Percentiles rank a stretch among this genome's conserved stretches.
These are phyloP conservation scores for Graphiopsis chlorocephala DNA, from an alignment of 2,329 filamentous ascomycete species.

Conservation along the genomic window DNA sequence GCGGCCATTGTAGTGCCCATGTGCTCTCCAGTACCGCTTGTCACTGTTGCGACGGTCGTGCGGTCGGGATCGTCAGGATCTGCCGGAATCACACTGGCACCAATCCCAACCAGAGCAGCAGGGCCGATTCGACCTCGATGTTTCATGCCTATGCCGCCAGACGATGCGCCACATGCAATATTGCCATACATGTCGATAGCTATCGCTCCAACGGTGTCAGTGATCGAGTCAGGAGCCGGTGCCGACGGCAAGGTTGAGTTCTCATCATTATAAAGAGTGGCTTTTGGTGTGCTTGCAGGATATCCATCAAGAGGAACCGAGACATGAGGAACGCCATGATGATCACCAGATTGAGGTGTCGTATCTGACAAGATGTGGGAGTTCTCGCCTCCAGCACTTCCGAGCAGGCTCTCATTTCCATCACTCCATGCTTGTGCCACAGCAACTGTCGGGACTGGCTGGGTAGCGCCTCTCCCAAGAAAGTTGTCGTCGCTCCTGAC, in stretches of 20 bases:
- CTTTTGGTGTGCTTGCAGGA: background rate
- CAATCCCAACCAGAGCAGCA: conserved; percentile 87
- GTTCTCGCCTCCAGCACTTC: background rate
- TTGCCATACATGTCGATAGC: conserved; percentile 81
- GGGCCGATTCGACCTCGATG: conserved; percentile 87
- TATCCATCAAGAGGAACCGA: background rate
- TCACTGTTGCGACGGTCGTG: conserved; percentile 75
- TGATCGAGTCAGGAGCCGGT: conserved; percentile 60
- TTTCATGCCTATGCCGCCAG: conserved; percentile 98
- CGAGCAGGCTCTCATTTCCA: background rate
- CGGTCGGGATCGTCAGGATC: conserved; percentile 67
- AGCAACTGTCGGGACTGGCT: background rate
- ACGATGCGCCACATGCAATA: conserved; percentile 93
- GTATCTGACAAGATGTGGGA: background rate
- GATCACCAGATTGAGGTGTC: background rate
- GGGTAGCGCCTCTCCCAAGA: background rate
- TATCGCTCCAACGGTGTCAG: conserved; percentile 94
- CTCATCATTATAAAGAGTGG: conserved; percentile 17
- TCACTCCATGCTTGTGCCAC: background rate
- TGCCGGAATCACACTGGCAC: conserved; percentile 80
- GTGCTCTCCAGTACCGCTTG: conserved; percentile 93
- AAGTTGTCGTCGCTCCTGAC: background rate
- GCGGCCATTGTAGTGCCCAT: conserved; percentile 96
- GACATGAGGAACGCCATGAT: background rate
- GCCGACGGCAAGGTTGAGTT: background rate